Evolutionary conservation across 768 basidiomycete genomes (phyloP).

Genomic region (Leccinum pellstonianum): DNA sequence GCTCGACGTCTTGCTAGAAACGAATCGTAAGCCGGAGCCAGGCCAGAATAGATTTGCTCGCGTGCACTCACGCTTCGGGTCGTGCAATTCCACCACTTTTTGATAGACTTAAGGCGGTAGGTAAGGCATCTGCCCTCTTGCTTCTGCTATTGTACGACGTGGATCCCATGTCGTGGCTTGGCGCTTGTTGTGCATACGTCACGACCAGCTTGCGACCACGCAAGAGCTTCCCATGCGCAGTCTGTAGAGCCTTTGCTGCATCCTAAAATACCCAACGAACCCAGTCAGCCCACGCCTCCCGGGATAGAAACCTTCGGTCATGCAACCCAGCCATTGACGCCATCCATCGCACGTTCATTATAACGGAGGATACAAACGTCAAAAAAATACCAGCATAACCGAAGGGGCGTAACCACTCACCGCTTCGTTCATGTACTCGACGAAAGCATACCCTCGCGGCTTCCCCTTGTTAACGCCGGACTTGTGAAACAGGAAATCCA

Average conservation of each 20-base stretch:
- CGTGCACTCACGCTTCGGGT: slow-evolving; percentile 44
- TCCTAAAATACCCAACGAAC: slow-evolving; percentile 57
- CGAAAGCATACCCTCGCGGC: slow-evolving; percentile 92
- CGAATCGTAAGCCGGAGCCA: slow-evolving; percentile 8
- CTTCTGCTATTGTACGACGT: slow-evolving; percentile 36
- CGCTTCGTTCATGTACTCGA: slow-evolving; percentile 77
- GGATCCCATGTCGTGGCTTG: slow-evolving; percentile 33
- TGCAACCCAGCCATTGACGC: slow-evolving; percentile 16
- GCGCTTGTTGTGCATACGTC: slow-evolving; percentile 90
- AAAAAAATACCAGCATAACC: slow-evolving; percentile 23
- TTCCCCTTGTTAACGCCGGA: slow-evolving; percentile 85
- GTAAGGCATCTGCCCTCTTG: slow-evolving; percentile 57
- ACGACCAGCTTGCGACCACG: slow-evolving; percentile 88
- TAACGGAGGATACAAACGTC: slow-evolving; percentile 24
- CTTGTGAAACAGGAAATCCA: slow-evolving; percentile 97
- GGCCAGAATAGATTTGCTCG: slow-evolving; percentile 1
- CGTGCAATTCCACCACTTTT: slow-evolving; percentile 63
- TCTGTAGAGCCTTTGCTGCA: slow-evolving; percentile 71
- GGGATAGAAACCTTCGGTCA: slow-evolving; percentile 22
- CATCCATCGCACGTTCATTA: slow-evolving; percentile 22
- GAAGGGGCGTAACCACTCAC: slow-evolving; percentile 51
- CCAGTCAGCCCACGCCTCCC: slow-evolving; percentile 18
- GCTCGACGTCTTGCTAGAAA: slow-evolving; percentile 59
- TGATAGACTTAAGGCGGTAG: slow-evolving; percentile 85
- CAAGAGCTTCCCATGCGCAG: slow-evolving; percentile 75